Evolutionary conservation across 2,329 filamentous ascomycete genomes (phyloP), one percentile per base, ranked within the genome.

Genomic region (Trichophyton mentagrophytes): DNA sequence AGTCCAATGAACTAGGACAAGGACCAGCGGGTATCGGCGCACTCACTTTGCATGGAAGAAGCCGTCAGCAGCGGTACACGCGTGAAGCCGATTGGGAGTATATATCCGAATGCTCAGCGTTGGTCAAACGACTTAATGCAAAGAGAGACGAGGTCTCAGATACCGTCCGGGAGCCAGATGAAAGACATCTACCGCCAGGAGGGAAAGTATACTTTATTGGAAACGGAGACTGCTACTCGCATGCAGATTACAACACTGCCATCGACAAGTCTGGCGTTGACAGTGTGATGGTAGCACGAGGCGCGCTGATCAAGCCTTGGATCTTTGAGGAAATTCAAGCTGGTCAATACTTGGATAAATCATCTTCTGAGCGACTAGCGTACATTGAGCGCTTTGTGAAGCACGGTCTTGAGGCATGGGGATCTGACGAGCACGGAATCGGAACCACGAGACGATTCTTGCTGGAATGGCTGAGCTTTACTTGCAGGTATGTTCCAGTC

Each of bases 291-390:
- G 85, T 97, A 63, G 93, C 86, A n/a, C 88, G 93, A 63, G 93
- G 93, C 61, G 93, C 93, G 8, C 82, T 99, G 62, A 89, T 97
- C 76, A 99, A 99, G 77, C 93, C 93, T 0, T 99, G 93, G 93
- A 80, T 99, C 64, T 99, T 97, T 70, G 93, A 99, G 74, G 93
- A 99, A 75, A 97, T 99, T 60, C 84, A 89, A 66, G 82, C 85
- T 64, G 88, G 88, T 3, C 93, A 97, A 74, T 96, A 97, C 71
- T 83, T 99, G 44, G 93, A 99, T 78, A 99, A 99, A 74, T 90
- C 89, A 2, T 87, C 92, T 1, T 82, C 85, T 3, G 92, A 99
- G 77, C 87, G 93, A 61, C 82, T 99, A 33, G 76, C 78, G 40
- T 90, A 95, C 69, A 79, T 99, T 40, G 90, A 96, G 74, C 90